These are phyloP conservation scores for Fraxinus angustifolia DNA, from an alignment of 305 asterid genomes.

Conservation along the genomic window DNA sequence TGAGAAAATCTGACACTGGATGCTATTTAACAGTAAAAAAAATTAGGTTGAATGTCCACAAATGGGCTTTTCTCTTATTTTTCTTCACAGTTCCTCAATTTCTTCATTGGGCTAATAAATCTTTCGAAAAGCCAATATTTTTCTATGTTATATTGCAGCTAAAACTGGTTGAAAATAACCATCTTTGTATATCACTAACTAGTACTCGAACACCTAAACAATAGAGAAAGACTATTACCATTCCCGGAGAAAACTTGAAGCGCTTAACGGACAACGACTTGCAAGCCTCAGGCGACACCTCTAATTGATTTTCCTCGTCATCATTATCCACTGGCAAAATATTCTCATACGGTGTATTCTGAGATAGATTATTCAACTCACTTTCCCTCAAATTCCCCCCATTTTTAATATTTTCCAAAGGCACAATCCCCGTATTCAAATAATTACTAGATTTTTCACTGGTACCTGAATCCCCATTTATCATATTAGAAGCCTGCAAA, in stretches of 20 bases:
- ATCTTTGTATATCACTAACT: not conserved
- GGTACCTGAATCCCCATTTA: not conserved
- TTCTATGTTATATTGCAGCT: not conserved
- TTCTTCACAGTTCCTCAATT: not conserved
- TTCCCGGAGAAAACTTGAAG: constrained; percentile 96
- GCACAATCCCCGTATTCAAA: constrained; percentile 19
- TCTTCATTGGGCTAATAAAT: not conserved
- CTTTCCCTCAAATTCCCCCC: constrained; percentile 25
- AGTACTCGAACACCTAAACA: not conserved
- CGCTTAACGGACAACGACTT: constrained; percentile 58
- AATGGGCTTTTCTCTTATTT: not conserved
- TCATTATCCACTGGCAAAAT: constrained; percentile 31
- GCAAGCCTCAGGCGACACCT: constrained; percentile 72
- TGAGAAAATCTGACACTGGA: not conserved
- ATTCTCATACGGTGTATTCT: constrained; percentile 30
- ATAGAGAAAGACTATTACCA: constrained; percentile 43
- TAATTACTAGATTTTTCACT: constrained; percentile 22
- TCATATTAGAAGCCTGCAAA: constrained; percentile 13
- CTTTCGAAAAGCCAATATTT: not conserved
- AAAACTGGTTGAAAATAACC: not conserved
- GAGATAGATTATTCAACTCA: constrained; percentile 29
- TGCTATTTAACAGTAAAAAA: not conserved
- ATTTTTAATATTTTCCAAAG: constrained; percentile 13
- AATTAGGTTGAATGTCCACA: not conserved
- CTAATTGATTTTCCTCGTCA: constrained; percentile 40